A percentile compares a stretch with the other conserved stretches of the same genome.
phyloP scores from a whole-genome alignment of 2,329 filamentous ascomycete species.

The Colletotrichum neosansevieriae region DNA sequence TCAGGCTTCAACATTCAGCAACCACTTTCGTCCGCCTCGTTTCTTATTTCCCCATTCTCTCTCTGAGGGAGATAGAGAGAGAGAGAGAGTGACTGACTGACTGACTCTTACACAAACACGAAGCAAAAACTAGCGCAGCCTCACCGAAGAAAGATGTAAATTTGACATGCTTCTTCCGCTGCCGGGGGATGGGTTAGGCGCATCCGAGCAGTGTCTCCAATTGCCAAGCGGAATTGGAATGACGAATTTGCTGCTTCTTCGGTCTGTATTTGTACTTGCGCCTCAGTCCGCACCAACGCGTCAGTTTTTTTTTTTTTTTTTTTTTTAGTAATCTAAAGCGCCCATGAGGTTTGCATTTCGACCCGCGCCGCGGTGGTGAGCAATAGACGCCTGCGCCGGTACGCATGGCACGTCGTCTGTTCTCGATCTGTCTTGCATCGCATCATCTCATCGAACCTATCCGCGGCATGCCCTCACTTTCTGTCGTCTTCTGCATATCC shows the following conservation, averaged over 20 bases:
- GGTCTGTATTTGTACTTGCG: background rate
- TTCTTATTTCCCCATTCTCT: slow-evolving; percentile 12
- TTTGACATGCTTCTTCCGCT: slow-evolving; percentile 10
- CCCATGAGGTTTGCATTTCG: background rate
- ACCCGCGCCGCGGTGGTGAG: slow-evolving; percentile 12
- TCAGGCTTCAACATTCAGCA: background rate
- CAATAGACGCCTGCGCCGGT: slow-evolving; percentile 21
- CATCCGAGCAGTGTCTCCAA: slow-evolving; percentile 4
- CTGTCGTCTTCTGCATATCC: background rate
- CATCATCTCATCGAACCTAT: background rate
- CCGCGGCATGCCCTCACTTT: background rate
- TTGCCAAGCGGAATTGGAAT: slow-evolving; percentile 20
- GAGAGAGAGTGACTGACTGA: background rate
- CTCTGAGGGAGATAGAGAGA: background rate
- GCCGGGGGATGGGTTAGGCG: background rate
- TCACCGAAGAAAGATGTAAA: slow-evolving; percentile 11
- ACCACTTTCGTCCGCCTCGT: background rate
- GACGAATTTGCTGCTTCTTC: slow-evolving; percentile 27
- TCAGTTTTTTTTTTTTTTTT: background rate
- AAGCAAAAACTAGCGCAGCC: slow-evolving; percentile 8
- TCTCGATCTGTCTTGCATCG: slow-evolving; percentile 13
- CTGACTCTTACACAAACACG: background rate
- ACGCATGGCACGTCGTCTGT: background rate
- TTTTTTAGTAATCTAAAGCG: background rate
- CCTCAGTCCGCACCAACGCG: background rate